A percentile compares a stretch with the other conserved stretches of the same genome.
Conservation (phyloP, 2,329 filamentous ascomycete species). For the Curvularia spicifera region DNA sequence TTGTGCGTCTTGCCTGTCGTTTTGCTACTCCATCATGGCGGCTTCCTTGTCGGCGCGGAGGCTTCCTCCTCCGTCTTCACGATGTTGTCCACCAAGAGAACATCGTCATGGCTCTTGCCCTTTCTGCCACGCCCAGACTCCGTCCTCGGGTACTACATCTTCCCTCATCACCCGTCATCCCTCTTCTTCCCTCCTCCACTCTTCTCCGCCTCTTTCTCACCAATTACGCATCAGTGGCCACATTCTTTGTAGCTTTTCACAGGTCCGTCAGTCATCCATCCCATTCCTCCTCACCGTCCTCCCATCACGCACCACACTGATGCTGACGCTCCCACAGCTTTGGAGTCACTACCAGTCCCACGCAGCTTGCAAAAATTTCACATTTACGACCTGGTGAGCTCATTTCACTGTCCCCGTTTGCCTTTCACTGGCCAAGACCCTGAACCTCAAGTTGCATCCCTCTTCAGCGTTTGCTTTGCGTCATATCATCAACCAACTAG, state of each 20-base stretch:
- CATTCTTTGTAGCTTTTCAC: constrained; percentile 55
- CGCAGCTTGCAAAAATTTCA: constrained; percentile 51
- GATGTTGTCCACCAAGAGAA: constrained; percentile 19
- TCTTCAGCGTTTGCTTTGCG: constrained; percentile 10
- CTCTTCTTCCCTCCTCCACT: constrained; percentile 33
- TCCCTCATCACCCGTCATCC: constrained; percentile 18
- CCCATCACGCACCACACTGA: constrained; percentile 2
- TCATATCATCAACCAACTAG: constrained; percentile 26
- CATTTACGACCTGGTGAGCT: constrained; percentile 50
- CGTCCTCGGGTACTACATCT: constrained; percentile 27
- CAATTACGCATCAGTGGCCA: constrained; percentile 53
- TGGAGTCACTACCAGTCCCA: constrained; percentile 50
- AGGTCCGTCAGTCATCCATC: constrained; percentile 36
- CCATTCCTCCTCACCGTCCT: constrained; percentile 5
- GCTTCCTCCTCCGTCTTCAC: constrained; percentile 23
- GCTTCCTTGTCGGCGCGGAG: constrained; percentile 30
- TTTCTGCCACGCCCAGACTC: constrained; percentile 30
- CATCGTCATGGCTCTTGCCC: constrained; percentile 37
- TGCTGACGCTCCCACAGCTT: constrained; percentile 43
- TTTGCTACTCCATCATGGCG: constrained; percentile 10
- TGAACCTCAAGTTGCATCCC: background rate
- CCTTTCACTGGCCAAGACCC: constrained; percentile 17
- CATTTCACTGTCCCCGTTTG: constrained; percentile 14
- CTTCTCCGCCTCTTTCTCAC: constrained; percentile 50
- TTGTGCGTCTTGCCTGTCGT: constrained; percentile 11